Base-by-base conservation (phyloP, 805 yeast species). In the Ogataea haglerorum region DNA sequence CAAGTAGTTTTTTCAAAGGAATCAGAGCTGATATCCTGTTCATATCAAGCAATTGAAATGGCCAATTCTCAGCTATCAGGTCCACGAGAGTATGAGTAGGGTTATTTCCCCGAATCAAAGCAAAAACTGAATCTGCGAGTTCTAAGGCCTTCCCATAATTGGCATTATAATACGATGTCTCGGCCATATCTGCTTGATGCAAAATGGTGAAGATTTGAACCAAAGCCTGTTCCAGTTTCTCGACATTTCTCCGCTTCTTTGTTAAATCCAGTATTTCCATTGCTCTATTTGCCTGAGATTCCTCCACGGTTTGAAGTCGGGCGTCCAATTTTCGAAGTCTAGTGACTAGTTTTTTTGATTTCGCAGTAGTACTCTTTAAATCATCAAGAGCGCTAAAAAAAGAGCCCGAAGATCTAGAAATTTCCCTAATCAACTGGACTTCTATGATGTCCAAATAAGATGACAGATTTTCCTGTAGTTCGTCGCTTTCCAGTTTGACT, bases 371-470 rank as follows among this genome's bases (percentile, higher is more conserved):
- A 6, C 68, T 69, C 52, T 80, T 80, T 42, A 93, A 73, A 47
- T 88, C 95, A 39, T 81, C 86, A 40, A 95, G 67, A 0, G 96
- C 90, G 37, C 78, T 78, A 63, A 89, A 89, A 56, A 93, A 91
- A 6, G 90, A 80, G 38, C 80, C 78, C 0, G 96, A 86, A 0
- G 96, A 84, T 48, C 77, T 76, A 3, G 95, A 83, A 23, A 93
- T 88, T 60, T 89, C 96, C 28, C 76, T 72, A 14, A 90, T 84
- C 30, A 91, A 65, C 46, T 84, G 82, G 26, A 85, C 70, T 62
- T 91, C 99, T 1, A 91, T 88, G 0, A 80, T 72, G 57, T 93
- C 98, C 40, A 93, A 68, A 55, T 89, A 88, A 63, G 80, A 80
- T 3, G 93, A 85, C 24, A 91, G 66, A 55, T 78, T 80, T 31